A percentile compares a stretch with the other conserved stretches of the same genome.
These are phyloP conservation scores for Niveomyces coronatus DNA, from an alignment of 2,329 filamentous ascomycete species.

Conservation along the genomic window DNA sequence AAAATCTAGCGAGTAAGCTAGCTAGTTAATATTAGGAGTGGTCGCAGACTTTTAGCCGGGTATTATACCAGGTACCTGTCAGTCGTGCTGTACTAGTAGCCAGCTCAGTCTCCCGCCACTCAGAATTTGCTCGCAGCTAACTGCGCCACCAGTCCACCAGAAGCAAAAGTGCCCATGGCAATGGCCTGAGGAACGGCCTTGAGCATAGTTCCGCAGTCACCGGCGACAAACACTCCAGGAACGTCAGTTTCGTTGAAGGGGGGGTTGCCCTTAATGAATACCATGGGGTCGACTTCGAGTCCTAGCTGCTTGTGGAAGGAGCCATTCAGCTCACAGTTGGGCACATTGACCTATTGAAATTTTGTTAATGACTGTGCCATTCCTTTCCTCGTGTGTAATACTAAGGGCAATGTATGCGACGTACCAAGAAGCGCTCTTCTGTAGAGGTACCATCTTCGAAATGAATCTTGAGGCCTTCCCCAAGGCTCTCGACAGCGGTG, in stretches of 20 bases:
- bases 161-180: neutral
- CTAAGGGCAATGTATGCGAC: neutral
- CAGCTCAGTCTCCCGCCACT: neutral
- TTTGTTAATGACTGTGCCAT: neutral
- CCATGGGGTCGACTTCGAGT: neutral
- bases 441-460: neutral
- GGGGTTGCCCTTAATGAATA: neutral
- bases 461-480: neutral
- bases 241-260: neutral
- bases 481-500: neutral
- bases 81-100: neutral
- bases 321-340: slow-evolving; percentile 1
- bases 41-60: too few species aligned
- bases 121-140: neutral
- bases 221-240: neutral
- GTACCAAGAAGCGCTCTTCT: slow-evolving; percentile 1
- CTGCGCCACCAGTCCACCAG: neutral
- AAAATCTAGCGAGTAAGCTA: too few species aligned
- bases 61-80: too few species aligned
- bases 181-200: neutral
- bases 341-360: neutral
- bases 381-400: neutral
- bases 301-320: neutral
- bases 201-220: neutral
- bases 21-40: too few species aligned